These are phyloP conservation scores for Gillenia trifoliata DNA, from an alignment of 306 rosid genomes.

Conservation along the genomic window DNA sequence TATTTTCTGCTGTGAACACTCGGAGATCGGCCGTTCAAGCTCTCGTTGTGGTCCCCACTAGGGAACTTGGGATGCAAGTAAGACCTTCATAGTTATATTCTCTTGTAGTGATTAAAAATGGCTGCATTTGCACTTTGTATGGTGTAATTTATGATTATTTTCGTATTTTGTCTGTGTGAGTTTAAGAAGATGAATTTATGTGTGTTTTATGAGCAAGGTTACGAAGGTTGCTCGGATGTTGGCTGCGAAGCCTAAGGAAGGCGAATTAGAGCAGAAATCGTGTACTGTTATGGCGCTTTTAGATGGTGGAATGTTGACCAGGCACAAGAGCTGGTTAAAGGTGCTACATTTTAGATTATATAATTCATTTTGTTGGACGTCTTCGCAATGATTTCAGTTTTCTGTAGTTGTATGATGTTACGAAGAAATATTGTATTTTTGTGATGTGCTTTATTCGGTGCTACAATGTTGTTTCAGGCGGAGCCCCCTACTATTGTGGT, in stretches of 20 bases:
- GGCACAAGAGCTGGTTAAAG: constrained; percentile 93
- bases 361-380: background rate
- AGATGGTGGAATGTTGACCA: constrained; percentile 87
- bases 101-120: background rate
- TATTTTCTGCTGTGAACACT: constrained; percentile 52
- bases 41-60: constrained; percentile 79
- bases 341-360: constrained; percentile 27
- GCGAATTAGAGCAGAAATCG: constrained; percentile 51
- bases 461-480: constrained; percentile 56
- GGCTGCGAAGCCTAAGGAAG: constrained; percentile 55
- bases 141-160: background rate
- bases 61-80: constrained; percentile 98
- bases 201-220: constrained; percentile 38
- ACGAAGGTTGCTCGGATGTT: constrained; percentile 81
- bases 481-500: constrained; percentile 85
- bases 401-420: background rate
- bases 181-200: background rate
- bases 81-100: constrained; percentile 2
- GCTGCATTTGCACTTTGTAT: background rate
- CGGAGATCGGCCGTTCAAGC: constrained; percentile 70
- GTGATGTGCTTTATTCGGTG: constrained; percentile 11
- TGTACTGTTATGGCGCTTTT: constrained; percentile 85
- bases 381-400: constrained; percentile 1
- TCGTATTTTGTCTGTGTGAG: background rate
- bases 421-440: constrained; percentile 3